These are phyloP conservation scores for Hemisphaericaspora subhashii DNA, from an alignment of 1,139 yeast species.

Conservation along the genomic window DNA sequence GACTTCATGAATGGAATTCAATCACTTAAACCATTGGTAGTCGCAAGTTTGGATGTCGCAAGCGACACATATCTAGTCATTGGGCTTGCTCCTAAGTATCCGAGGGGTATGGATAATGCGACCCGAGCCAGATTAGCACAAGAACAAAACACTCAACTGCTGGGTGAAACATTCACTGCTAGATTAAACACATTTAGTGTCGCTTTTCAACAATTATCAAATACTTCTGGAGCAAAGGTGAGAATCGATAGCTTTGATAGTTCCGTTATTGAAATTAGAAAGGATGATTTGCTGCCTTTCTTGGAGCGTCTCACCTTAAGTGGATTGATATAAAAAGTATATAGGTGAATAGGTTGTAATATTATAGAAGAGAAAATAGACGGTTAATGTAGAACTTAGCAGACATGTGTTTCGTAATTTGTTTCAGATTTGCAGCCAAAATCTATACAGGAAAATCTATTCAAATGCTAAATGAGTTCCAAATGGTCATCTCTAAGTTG, in stretches of 20 bases:
- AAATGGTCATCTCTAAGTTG: no score
- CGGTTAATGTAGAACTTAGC: no score
- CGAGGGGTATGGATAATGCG: conserved; percentile 55
- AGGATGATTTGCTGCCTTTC: conserved; percentile 85
- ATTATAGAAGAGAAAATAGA: no score
- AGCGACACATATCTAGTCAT: conserved; percentile 85
- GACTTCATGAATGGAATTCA: conserved; percentile 49
- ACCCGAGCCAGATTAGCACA: conserved; percentile 41
- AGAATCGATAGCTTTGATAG: conserved; percentile 94
- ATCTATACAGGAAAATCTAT: no score
- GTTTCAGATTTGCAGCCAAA: no score
- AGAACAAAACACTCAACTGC: conserved; percentile 33
- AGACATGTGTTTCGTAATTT: no score
- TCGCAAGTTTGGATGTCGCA: conserved; percentile 76
- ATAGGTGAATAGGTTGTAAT: background rate
- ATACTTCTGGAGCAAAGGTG: conserved; percentile 80
- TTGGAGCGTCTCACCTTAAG: conserved; percentile 64
- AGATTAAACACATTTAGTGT: conserved; percentile 79
- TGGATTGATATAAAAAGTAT: conserved; percentile 9
- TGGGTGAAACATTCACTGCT: conserved; percentile 33
- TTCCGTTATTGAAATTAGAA: conserved; percentile 84
- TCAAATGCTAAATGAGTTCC: no score
- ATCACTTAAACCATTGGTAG: conserved; percentile 74
- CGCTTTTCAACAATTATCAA: conserved; percentile 86
- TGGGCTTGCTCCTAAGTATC: conserved; percentile 84